Conservation (phyloP, 225 moss, liverwort and hornwort species). For the Ulota crispa region DNA sequence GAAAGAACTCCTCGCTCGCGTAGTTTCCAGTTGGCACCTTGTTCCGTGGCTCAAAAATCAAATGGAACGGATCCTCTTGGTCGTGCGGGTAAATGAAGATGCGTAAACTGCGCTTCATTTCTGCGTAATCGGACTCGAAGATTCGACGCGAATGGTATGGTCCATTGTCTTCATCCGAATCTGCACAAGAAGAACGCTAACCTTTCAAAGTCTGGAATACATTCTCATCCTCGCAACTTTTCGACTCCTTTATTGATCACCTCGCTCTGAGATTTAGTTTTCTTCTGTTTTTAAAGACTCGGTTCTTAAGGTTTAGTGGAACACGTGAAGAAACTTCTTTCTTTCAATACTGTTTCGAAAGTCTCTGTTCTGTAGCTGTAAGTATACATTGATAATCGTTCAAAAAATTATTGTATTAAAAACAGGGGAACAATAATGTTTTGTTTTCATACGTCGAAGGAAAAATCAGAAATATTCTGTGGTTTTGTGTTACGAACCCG, state of each 20-base stretch:
- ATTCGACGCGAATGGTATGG: conserved; percentile 60
- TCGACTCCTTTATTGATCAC: neutral
- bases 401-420: neutral
- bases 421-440: neutral
- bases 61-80: conserved; percentile 37
- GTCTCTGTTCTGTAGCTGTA: neutral
- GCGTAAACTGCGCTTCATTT: conserved; percentile 70
- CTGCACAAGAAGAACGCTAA: conserved; percentile 18
- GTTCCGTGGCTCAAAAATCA: conserved; percentile 44
- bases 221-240: neutral
- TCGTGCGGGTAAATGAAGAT: conserved; percentile 72
- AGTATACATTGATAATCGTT: neutral
- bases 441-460: neutral
- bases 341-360: too few relatives aligned
- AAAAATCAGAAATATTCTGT: neutral
- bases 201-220: neutral
- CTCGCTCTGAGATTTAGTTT: too few relatives aligned
- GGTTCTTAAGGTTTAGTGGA: neutral
- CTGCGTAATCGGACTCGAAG: conserved; percentile 61
- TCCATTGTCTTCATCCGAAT: conserved; percentile 30
- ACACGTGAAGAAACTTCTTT: neutral
- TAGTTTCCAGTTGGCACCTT: conserved; percentile 65
- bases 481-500: conserved; percentile 18
- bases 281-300: too few relatives aligned
- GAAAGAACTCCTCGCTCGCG: conserved; percentile 72